phyloP scores from a whole-genome alignment of 2,329 filamentous ascomycete species.

The Pseudocercospora macadamiae region DNA sequence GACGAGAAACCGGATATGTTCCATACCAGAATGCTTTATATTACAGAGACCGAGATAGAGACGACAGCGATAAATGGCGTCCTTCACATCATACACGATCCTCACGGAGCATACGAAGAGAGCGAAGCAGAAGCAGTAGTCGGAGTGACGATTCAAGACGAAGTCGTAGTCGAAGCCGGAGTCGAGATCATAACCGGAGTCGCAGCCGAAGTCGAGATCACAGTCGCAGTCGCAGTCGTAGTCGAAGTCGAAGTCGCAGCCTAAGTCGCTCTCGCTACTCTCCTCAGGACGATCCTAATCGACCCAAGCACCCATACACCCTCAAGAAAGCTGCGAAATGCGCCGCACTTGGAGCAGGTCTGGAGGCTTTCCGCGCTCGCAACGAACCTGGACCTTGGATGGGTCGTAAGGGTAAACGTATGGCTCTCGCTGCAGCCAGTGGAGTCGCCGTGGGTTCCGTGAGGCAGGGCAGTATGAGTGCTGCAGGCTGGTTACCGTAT shows the following conservation, averaged over 20 bases:
- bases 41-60: background rate
- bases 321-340: slow-evolving; percentile 9
- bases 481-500: slow-evolving; percentile 10
- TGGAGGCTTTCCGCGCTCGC: slow-evolving; percentile 8
- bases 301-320: slow-evolving; percentile 11
- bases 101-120: background rate
- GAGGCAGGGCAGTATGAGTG: slow-evolving; percentile 2
- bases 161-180: background rate
- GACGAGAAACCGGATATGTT: slow-evolving; percentile 1
- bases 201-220: background rate
- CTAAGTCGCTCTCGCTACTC: background rate
- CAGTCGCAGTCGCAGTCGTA: background rate
- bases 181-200: background rate
- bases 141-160: background rate
- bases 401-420: slow-evolving; percentile 9
- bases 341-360: slow-evolving; percentile 10
- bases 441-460: slow-evolving; percentile 9
- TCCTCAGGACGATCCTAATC: slow-evolving; percentile 10
- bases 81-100: slow-evolving; percentile 1
- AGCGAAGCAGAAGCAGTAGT: slow-evolving; percentile 8
- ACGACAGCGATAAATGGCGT: background rate
- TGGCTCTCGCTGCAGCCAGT: slow-evolving; percentile 13
- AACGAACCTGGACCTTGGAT: slow-evolving; percentile 12
- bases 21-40: slow-evolving; percentile 9
- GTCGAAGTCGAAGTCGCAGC: slow-evolving; percentile 4